These are phyloP conservation scores for Cicer pinnatifidum DNA, from an alignment of 306 rosid species.

Conservation along the genomic window DNA sequence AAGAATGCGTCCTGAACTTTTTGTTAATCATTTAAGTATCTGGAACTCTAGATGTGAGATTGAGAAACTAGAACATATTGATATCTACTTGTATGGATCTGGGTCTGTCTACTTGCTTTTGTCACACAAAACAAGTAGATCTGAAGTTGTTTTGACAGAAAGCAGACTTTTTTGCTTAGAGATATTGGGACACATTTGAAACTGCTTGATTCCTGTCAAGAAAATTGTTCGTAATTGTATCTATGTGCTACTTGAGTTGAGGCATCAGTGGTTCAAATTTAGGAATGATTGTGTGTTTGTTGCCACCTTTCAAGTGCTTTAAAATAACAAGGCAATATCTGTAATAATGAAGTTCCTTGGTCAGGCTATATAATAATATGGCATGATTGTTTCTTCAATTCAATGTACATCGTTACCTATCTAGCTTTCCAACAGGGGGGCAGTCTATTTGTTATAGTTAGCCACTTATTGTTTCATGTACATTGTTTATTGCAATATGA, in stretches of 20 bases:
- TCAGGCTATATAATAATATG: neutral
- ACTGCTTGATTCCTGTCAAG: neutral
- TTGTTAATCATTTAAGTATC: neutral
- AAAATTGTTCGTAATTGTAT: neutral
- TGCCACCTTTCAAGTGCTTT: neutral
- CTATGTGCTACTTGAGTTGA: neutral
- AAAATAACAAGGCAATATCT: constrained; percentile 6
- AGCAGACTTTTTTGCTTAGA: neutral
- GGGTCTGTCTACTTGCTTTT: neutral
- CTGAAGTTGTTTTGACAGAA: neutral
- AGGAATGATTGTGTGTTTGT: neutral
- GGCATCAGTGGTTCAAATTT: neutral
- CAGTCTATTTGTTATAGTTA: neutral
- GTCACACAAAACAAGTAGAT: neutral
- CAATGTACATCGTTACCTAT: neutral
- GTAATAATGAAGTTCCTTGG: neutral
- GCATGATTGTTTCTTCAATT: neutral
- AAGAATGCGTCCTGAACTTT: neutral
- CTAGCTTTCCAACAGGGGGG: constrained; percentile 4
- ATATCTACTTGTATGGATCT: neutral
- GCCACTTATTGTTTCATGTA: neutral
- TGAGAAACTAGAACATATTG: neutral
- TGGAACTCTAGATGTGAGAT: neutral
- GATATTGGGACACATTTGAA: constrained; percentile 8
- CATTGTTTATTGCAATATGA: constrained; percentile 18